Evolutionary conservation across 129 eudicot species (phyloP), one percentile per base, ranked within the genome.

Genomic region (Flaveria trinervia): DNA sequence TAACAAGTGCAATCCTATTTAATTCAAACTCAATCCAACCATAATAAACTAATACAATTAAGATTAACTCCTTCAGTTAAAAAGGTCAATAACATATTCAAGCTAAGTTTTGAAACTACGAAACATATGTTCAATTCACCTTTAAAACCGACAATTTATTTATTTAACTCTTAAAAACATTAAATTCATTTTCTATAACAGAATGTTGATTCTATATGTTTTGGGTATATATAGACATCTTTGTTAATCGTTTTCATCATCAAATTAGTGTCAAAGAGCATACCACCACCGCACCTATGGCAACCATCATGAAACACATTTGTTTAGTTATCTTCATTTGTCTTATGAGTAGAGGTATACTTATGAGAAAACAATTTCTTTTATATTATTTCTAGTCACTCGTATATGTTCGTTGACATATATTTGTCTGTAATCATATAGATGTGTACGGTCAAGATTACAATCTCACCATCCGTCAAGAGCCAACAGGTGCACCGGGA

Each of bases 241-340:
- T 41, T 57, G 69, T 23, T 9, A 23, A 13, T 15, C 16, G 61
- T 14, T 44, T 16, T 70, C 45, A 15, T 16, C 23, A 70, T 15
- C 45, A 50, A 49, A 33, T 2, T 43, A 43, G 25, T 14, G 44
- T 43, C 78, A 59, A 54, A 36, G 18, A 22, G 2, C 28, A 56
- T 12, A 57, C 14, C 20, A 41, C 55, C 16, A 59, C 26, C 1
- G 26, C 26, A 23, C 56, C n/a, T 13, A 77, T 67, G 80, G 28
- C 41, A 22, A 28, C 14, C 10, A 41, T 14, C 67, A 52, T 68
- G 56, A 77, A 77, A 51, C 17, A 77, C 25, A 17, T 77, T 54
- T 39, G 74, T 36, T 51, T 77, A 77, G 57, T 77, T 52, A 67
- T 67, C 56, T 67, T 49, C 30, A 39, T 68, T 2, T 67, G 26